A percentile compares a stretch with the other conserved stretches of the same genome.
phyloP scores from a whole-genome alignment of 2,329 filamentous ascomycete species.

The Lasiodiplodia hormozganensis region DNA sequence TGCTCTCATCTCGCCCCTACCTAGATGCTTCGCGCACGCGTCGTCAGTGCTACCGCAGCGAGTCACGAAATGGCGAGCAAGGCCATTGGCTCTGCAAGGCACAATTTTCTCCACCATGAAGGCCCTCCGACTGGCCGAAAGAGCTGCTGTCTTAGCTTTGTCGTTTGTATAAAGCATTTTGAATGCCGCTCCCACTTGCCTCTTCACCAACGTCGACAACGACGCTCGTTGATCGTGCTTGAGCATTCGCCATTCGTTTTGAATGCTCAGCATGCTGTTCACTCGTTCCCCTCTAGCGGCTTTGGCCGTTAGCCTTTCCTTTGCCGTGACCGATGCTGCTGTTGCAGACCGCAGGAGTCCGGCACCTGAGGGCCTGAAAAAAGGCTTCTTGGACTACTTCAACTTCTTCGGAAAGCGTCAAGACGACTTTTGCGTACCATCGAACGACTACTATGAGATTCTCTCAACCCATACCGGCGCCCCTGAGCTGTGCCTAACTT shows the following conservation, averaged over 20 bases:
- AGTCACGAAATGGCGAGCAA: conserved; percentile 29
- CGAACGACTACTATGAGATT: conserved; percentile 28
- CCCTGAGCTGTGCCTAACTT: conserved; percentile 12
- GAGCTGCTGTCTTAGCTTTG: conserved; percentile 26
- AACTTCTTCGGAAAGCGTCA: conserved; percentile 25
- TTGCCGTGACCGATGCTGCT: conserved; percentile 33
- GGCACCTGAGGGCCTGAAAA: background rate
- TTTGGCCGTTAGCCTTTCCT: conserved; percentile 41
- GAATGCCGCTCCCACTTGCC: conserved; percentile 6
- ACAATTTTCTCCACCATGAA: conserved; percentile 37
- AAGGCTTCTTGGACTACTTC: conserved; percentile 15
- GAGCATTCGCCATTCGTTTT: conserved; percentile 35
- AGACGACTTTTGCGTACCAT: conserved; percentile 17
- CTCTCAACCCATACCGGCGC: conserved; percentile 10
- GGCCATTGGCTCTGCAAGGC: conserved; percentile 43
- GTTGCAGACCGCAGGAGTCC: conserved; percentile 19
- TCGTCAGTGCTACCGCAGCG: conserved; percentile 22
- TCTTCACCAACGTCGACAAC: conserved; percentile 7
- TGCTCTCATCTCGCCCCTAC: conserved; percentile 21
- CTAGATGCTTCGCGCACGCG: conserved; percentile 28
- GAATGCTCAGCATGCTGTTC: conserved; percentile 45
- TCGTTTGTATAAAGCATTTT: conserved; percentile 29
- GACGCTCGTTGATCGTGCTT: conserved; percentile 28
- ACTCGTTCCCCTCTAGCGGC: conserved; percentile 40
- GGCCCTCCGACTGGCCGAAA: background rate